Conservation (phyloP, 805 yeast species). For the Wickerhamiella siamensis region DNA sequence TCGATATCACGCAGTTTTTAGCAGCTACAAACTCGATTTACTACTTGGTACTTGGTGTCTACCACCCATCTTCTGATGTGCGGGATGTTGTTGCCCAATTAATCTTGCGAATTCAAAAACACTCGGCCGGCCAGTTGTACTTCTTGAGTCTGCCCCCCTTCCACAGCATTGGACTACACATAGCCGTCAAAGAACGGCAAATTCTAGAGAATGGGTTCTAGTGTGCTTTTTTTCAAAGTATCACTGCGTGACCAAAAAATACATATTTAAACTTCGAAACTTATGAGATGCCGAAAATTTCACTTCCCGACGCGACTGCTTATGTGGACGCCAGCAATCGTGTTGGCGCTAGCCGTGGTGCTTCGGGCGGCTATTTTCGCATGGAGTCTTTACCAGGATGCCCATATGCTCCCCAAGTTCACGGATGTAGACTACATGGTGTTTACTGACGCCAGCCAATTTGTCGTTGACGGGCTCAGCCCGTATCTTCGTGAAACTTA, state of each 20-base stretch:
- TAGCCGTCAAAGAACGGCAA: background rate
- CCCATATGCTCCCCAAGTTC: constrained; percentile 60
- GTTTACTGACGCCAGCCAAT: constrained; percentile 80
- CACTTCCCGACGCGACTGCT: background rate
- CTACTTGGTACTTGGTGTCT: constrained; percentile 21
- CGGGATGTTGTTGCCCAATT: constrained; percentile 17
- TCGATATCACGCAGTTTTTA: constrained; percentile 20
- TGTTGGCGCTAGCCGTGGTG: constrained; percentile 20
- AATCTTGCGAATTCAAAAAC: constrained; percentile 18
- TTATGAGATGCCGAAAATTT: background rate
- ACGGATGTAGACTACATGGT: constrained; percentile 93
- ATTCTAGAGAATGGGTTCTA: background rate
- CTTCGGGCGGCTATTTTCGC: constrained; percentile 47
- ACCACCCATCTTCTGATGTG: constrained; percentile 19
- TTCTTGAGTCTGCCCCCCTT: constrained; percentile 12
- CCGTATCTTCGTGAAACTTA: constrained; percentile 84
- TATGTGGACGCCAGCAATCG: constrained; percentile 11
- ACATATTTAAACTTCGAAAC: background rate
- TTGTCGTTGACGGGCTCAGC: constrained; percentile 43
- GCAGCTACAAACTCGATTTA: constrained; percentile 18
- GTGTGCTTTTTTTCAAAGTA: background rate
- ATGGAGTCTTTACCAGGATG: constrained; percentile 82
- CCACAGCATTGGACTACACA: constrained; percentile 8
- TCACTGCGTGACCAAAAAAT: background rate
- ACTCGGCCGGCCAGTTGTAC: constrained; percentile 20